Evolutionary conservation across 2,329 filamentous ascomycete species (phyloP).

Genomic region (Epichloe elymi): DNA sequence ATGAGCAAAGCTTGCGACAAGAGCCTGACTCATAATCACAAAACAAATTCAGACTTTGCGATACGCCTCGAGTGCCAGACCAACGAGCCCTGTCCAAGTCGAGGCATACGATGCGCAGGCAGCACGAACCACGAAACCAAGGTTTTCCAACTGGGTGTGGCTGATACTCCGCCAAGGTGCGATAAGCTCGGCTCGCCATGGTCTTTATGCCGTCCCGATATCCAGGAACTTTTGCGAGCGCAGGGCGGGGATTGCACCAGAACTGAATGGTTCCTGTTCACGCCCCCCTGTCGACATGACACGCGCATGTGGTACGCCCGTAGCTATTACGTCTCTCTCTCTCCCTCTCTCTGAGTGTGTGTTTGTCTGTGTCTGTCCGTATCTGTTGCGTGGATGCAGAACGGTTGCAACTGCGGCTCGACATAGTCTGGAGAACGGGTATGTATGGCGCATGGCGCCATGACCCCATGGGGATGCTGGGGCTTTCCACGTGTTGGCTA

Average conservation of each 20-base stretch:
- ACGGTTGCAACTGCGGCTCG: not conserved
- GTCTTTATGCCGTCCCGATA: not conserved
- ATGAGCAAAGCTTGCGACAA: not conserved
- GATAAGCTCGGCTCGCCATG: not conserved
- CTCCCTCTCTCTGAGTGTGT: too few relatives aligned
- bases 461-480: constrained; percentile 8
- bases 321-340: too few relatives aligned
- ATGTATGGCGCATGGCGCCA: not conserved
- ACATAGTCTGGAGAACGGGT: not conserved
- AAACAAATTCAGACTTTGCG: not conserved
- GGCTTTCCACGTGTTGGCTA: constrained; percentile 5
- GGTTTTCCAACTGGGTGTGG: not conserved
- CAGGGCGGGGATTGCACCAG: constrained; percentile 8
- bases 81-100: not conserved
- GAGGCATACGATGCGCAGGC: not conserved
- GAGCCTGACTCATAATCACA: not conserved
- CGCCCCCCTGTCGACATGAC: constrained; percentile 1
- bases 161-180: not conserved
- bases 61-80: not conserved
- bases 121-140: not conserved
- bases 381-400: not conserved
- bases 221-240: constrained; percentile 12
- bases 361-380: too few relatives aligned
- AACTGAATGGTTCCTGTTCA: constrained; percentile 3
- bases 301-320: not conserved